phyloP scores from a whole-genome alignment of 139 green algal genomes.

The Chloropicon primus region DNA sequence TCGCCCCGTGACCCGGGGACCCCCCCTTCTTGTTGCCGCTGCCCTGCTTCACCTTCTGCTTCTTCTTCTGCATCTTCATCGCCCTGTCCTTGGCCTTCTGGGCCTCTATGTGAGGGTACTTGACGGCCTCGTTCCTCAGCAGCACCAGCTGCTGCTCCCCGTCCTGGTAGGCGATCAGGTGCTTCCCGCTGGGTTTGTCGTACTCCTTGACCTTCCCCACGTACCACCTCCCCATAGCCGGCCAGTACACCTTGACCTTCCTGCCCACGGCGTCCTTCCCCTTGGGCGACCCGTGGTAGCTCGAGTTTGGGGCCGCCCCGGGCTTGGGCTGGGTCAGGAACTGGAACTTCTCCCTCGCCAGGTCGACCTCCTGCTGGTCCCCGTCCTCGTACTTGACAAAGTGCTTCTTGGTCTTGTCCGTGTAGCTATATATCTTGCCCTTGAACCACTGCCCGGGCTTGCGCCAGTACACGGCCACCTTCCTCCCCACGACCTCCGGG shows the following conservation, averaged over 20 bases:
- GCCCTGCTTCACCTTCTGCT: conserved; percentile 26
- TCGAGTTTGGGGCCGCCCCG: conserved; percentile 28
- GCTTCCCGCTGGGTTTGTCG: conserved; percentile 20
- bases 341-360: conserved; percentile 30
- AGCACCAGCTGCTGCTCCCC: conserved; percentile 31
- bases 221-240: conserved; percentile 44
- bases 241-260: conserved; percentile 41
- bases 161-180: conserved; percentile 42
- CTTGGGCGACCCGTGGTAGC: conserved; percentile 8
- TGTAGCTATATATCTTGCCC: conserved; percentile 18
- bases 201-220: conserved; percentile 31
- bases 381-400: conserved; percentile 21
- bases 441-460: neutral
- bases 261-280: conserved; percentile 21
- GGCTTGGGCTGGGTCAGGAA: conserved; percentile 19
- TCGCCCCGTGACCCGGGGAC: conserved; percentile 13
- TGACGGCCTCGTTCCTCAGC: conserved; percentile 40
- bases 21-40: conserved; percentile 22
- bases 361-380: conserved; percentile 30
- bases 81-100: conserved; percentile 20
- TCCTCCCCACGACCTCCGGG: neutral
- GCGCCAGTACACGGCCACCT: neutral
- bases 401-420: conserved; percentile 25
- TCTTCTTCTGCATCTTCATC: conserved; percentile 24
- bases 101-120: conserved; percentile 15